Evolutionary conservation across 768 basidiomycete genomes (phyloP).

Genomic region (Tulasnella sp.): DNA sequence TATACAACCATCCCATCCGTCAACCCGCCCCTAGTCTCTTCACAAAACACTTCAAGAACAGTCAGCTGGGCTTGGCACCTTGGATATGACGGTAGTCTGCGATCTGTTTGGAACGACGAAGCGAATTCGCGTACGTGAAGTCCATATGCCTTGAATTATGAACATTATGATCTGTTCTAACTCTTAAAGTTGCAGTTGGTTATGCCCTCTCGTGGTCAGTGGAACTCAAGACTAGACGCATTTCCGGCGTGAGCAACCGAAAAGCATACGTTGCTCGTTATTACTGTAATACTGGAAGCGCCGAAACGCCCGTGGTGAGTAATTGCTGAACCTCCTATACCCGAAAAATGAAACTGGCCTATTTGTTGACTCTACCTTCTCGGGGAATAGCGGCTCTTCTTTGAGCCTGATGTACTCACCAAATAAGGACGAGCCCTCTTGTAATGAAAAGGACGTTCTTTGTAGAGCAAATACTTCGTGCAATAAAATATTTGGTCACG

Average conservation of each 20-base stretch:
- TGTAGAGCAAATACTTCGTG: too few relatives aligned
- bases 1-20: not conserved
- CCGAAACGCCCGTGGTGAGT: not conserved
- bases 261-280: not conserved
- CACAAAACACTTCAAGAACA: not conserved
- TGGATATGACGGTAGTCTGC: not conserved
- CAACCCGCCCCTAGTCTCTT: not conserved
- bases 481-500: too few relatives aligned
- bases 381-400: not conserved
- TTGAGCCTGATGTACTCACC: not conserved
- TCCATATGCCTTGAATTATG: not conserved
- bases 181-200: not conserved
- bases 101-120: not conserved
- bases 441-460: too few relatives aligned
- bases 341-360: not conserved
- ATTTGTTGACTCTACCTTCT: not conserved
- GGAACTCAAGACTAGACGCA: not conserved
- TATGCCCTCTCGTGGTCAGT: not conserved
- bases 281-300: not conserved
- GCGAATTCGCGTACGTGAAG: not conserved
- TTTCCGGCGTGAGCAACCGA: not conserved
- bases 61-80: not conserved
- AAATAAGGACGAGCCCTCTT: too few relatives aligned
- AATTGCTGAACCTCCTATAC: not conserved
- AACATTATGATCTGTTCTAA: too few relatives aligned